Evolutionary conservation across 2,329 filamentous ascomycete species (phyloP).

Genomic region (Ramularia endophylla): DNA sequence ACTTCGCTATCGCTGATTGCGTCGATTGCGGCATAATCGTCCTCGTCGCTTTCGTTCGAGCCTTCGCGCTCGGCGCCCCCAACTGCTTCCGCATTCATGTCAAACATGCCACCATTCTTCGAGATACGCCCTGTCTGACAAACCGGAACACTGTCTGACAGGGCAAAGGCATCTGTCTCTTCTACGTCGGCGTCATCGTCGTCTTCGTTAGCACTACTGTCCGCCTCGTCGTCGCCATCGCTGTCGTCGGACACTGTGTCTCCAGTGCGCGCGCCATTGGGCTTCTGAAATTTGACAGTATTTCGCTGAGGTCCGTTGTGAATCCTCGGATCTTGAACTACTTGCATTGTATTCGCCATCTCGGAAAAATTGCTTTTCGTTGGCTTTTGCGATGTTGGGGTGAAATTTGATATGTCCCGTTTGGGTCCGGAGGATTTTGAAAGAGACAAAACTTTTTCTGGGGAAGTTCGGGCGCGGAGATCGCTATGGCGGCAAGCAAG

Average conservation of each 20-base stretch:
- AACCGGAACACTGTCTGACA: conserved; percentile 21
- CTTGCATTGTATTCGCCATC: conserved; percentile 14
- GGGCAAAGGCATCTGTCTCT: conserved; percentile 27
- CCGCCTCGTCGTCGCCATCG: conserved; percentile 18
- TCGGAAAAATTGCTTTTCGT: too few relatives aligned
- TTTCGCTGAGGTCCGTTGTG: background rate
- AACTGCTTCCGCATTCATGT: conserved; percentile 11
- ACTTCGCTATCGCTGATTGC: conserved; percentile 26
- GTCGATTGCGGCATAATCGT: conserved; percentile 28
- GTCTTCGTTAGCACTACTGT: conserved; percentile 16
- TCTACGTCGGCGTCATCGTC: conserved; percentile 17
- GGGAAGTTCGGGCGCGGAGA: too few relatives aligned
- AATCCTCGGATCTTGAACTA: conserved; percentile 15
- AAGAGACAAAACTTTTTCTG: too few relatives aligned
- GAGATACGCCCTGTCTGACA: conserved; percentile 3
- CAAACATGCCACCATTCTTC: conserved; percentile 12
- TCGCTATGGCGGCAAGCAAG: too few relatives aligned
- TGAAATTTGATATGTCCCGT: too few relatives aligned
- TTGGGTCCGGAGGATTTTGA: too few relatives aligned
- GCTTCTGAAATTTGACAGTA: conserved; percentile 5
- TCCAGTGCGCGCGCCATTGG: conserved; percentile 11
- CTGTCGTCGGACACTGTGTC: conserved; percentile 19
- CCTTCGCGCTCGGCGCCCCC: conserved; percentile 11
- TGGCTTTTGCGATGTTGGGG: too few relatives aligned
- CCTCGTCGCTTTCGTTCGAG: conserved; percentile 19